Evolutionary conservation across 2,329 filamentous ascomycete species (phyloP).

Genomic region (Pyrenophora teres): DNA sequence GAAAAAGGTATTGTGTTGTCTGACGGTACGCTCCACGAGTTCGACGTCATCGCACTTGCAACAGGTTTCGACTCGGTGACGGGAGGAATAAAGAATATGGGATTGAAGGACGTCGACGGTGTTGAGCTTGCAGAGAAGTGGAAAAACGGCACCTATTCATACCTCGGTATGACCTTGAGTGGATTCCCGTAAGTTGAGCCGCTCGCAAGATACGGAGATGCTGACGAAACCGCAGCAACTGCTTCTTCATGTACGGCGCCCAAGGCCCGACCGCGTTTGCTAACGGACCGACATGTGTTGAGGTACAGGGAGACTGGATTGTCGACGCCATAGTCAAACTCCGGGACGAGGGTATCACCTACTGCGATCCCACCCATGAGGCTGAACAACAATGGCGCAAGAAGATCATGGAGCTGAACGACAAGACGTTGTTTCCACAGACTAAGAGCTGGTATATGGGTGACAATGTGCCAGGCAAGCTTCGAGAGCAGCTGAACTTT

Average conservation of each 20-base stretch:
- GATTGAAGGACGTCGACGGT: slow-evolving; percentile 45
- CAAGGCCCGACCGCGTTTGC: slow-evolving; percentile 55
- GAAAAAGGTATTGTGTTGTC: slow-evolving; percentile 48
- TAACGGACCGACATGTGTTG: slow-evolving; percentile 53
- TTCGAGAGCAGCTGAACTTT: slow-evolving; percentile 52
- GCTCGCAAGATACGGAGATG: neutral
- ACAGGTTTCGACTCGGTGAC: slow-evolving; percentile 55
- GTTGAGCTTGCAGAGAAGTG: slow-evolving; percentile 47
- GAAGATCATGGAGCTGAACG: slow-evolving; percentile 48
- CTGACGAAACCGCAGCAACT: slow-evolving; percentile 34
- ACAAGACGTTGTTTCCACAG: slow-evolving; percentile 50
- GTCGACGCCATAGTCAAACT: slow-evolving; percentile 50
- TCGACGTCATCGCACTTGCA: slow-evolving; percentile 53
- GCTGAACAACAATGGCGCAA: slow-evolving; percentile 51
- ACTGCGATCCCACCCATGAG: slow-evolving; percentile 49
- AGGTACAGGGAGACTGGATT: slow-evolving; percentile 53
- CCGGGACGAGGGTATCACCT: slow-evolving; percentile 44
- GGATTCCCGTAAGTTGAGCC: slow-evolving; percentile 36
- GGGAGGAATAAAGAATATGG: slow-evolving; percentile 50
- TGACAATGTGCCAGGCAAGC: slow-evolving; percentile 54
- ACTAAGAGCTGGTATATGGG: slow-evolving; percentile 53
- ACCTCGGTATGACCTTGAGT: slow-evolving; percentile 50
- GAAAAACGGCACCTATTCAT: slow-evolving; percentile 49
- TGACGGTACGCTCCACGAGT: slow-evolving; percentile 49
- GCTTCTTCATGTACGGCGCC: slow-evolving; percentile 54